Conservation (phyloP, 768 basidiomycete genomes). For the Plicaturopsis crispa region DNA sequence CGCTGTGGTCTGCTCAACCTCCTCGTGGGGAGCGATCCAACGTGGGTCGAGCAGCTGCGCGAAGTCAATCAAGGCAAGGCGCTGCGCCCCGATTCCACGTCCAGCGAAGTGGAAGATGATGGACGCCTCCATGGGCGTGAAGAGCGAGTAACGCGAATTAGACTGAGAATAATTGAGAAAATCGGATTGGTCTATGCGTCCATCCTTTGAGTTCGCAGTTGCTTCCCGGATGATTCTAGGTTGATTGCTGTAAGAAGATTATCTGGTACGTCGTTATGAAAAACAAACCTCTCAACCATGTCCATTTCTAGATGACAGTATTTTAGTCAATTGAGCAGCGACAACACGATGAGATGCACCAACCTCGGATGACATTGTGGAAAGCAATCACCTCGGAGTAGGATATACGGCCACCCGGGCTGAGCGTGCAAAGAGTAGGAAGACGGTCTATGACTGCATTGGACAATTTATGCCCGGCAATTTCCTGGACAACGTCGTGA, state of each 20-base stretch:
- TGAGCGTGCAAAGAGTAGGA: slow-evolving; percentile 86
- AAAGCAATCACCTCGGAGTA: slow-evolving; percentile 97
- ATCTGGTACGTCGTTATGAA: too few relatives aligned
- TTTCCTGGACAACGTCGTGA: slow-evolving; percentile 48
- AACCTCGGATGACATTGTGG: slow-evolving; percentile 91
- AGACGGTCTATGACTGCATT: slow-evolving; percentile 88
- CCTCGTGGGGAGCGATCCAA: slow-evolving; percentile 68
- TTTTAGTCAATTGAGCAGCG: slow-evolving; percentile 6
- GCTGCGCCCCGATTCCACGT: slow-evolving; percentile 59
- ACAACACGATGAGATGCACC: slow-evolving; percentile 15
- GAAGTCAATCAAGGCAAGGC: slow-evolving; percentile 85
- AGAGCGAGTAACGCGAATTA: slow-evolving; percentile 86
- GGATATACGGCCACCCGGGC: slow-evolving; percentile 83
- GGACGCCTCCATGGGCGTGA: slow-evolving; percentile 97
- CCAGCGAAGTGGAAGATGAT: slow-evolving; percentile 98
- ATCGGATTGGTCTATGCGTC: slow-evolving; percentile 92
- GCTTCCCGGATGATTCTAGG: slow-evolving; percentile 83
- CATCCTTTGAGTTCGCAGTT: slow-evolving; percentile 85
- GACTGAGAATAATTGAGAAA: slow-evolving; percentile 86
- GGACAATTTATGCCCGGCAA: slow-evolving; percentile 95
- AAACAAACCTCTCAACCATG: slow-evolving; percentile 74
- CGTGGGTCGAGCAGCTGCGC: slow-evolving; percentile 87
- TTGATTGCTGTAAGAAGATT: too few relatives aligned
- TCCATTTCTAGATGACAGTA: slow-evolving; percentile 81
- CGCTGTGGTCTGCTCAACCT: slow-evolving; percentile 27